Evolutionary conservation across 192 early-diverging fungal species (phyloP).

Genomic region (Lunasporangiospora selenospora): DNA sequence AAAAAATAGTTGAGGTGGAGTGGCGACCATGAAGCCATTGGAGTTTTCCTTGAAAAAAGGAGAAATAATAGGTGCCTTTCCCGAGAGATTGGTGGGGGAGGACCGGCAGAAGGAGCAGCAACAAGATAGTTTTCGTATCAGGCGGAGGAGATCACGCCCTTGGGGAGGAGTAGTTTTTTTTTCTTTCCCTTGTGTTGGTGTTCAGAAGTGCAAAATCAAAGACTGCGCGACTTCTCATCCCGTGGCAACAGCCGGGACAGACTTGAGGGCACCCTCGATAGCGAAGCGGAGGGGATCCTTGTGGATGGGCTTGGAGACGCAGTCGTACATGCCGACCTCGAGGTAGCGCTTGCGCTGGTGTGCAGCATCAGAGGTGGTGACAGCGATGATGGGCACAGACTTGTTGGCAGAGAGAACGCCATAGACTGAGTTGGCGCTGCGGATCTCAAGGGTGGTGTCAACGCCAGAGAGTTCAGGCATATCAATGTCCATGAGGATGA

Average conservation of each 20-base stretch:
- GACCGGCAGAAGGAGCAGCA: too few species aligned
- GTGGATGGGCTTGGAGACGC: constrained; percentile 59
- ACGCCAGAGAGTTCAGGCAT: constrained; percentile 70
- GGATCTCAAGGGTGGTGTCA: constrained; percentile 65
- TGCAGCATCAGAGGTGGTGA: constrained; percentile 64
- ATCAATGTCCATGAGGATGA: constrained; percentile 74
- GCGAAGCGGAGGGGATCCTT: constrained; percentile 44
- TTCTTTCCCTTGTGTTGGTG: too few species aligned
- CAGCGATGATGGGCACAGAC: constrained; percentile 66
- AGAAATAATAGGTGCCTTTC: too few species aligned
- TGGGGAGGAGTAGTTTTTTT: too few species aligned
- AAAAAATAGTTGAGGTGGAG: too few species aligned
- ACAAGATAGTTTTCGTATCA: too few species aligned
- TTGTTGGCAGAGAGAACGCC: constrained; percentile 58
- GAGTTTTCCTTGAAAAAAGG: too few species aligned
- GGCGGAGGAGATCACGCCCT: too few species aligned
- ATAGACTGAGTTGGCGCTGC: constrained; percentile 34
- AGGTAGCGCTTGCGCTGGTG: constrained; percentile 59
- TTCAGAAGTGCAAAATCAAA: too few species aligned
- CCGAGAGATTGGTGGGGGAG: too few species aligned
- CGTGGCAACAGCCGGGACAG: constrained; percentile 4
- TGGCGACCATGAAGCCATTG: too few species aligned
- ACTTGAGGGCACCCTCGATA: constrained; percentile 44
- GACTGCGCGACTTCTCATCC: too few species aligned
- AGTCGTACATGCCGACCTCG: constrained; percentile 63